Evolutionary conservation across 2,329 filamentous ascomycete species (phyloP).

Genomic region (Rhynchosporium agropyri): DNA sequence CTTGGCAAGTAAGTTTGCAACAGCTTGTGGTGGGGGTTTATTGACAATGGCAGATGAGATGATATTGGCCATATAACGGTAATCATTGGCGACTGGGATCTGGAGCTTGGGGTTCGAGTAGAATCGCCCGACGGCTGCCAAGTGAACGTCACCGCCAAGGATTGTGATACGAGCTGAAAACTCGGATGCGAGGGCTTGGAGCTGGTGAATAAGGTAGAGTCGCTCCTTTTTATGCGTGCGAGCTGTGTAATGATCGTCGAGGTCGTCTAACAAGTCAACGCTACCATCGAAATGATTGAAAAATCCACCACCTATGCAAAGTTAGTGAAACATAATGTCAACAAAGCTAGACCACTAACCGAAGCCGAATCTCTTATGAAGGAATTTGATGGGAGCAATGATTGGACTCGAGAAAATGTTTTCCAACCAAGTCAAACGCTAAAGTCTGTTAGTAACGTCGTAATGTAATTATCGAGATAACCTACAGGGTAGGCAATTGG

Average conservation of each 20-base stretch:
- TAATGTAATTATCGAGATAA: constrained; percentile 30
- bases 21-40: constrained; percentile 82
- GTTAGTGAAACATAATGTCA: constrained; percentile 14
- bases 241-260: constrained; percentile 96
- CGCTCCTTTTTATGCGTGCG: constrained; percentile 90
- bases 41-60: constrained; percentile 96
- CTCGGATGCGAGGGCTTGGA: constrained; percentile 82
- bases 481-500: constrained; percentile 79
- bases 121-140: constrained; percentile 90
- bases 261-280: constrained; percentile 87
- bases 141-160: constrained; percentile 89
- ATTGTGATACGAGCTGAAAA: constrained; percentile 92
- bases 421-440: constrained; percentile 93
- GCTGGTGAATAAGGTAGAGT: constrained; percentile 72
- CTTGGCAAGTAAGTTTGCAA: constrained; percentile 88
- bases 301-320: constrained; percentile 64
- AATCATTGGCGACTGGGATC: constrained; percentile 78
- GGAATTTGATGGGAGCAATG: constrained; percentile 83
- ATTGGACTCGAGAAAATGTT: constrained; percentile 86
- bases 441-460: constrained; percentile 18
- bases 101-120: constrained; percentile 84
- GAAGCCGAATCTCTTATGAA: constrained; percentile 88
- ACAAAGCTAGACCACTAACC: constrained; percentile 44
- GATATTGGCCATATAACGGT: constrained; percentile 93
- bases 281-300: constrained; percentile 96